A percentile compares a stretch with the other conserved stretches of the same genome.
Conservation (phyloP, 371 early-diverging fungal genomes). For the Modicella reniformis region DNA sequence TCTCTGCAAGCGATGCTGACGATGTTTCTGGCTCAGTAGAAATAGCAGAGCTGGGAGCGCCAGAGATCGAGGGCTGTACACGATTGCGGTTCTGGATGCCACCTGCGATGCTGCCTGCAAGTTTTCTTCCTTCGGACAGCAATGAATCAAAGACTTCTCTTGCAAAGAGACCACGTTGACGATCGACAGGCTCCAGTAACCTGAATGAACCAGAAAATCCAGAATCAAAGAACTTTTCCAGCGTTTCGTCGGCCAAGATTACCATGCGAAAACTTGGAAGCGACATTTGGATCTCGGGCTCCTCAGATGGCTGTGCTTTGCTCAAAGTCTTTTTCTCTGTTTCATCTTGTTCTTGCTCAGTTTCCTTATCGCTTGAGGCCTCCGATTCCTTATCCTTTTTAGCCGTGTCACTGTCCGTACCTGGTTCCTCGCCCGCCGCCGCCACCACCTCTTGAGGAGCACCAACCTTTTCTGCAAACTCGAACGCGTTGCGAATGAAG, state of each 20-base stretch:
- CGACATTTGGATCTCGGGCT: constrained; percentile 54
- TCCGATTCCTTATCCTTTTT: neutral
- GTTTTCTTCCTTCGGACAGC: constrained; percentile 63
- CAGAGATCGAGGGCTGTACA: constrained; percentile 3
- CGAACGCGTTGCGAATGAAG: constrained; percentile 75
- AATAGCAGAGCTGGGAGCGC: constrained; percentile 14
- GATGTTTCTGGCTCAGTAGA: constrained; percentile 7
- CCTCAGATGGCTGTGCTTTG: constrained; percentile 14
- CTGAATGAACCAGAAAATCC: constrained; percentile 73
- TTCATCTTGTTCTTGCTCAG: constrained; percentile 24
- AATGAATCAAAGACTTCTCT: constrained; percentile 69
- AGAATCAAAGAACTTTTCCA: constrained; percentile 76
- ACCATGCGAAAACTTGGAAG: constrained; percentile 75
- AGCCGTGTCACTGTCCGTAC: constrained; percentile 4
- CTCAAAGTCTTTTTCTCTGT: constrained; percentile 4
- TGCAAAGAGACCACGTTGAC: constrained; percentile 62
- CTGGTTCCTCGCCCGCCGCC: neutral
- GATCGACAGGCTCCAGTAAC: constrained; percentile 71
- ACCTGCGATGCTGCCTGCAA: constrained; percentile 56
- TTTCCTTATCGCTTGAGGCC: constrained; percentile 2
- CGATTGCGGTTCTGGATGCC: constrained; percentile 37
- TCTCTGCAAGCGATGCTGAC: constrained; percentile 11
- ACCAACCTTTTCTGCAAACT: constrained; percentile 65
- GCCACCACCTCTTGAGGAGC: constrained; percentile 6
- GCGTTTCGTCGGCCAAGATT: constrained; percentile 74